Conservation (phyloP, 2,329 filamentous ascomycete genomes). For the Thielaviopsis punctulata region DNA sequence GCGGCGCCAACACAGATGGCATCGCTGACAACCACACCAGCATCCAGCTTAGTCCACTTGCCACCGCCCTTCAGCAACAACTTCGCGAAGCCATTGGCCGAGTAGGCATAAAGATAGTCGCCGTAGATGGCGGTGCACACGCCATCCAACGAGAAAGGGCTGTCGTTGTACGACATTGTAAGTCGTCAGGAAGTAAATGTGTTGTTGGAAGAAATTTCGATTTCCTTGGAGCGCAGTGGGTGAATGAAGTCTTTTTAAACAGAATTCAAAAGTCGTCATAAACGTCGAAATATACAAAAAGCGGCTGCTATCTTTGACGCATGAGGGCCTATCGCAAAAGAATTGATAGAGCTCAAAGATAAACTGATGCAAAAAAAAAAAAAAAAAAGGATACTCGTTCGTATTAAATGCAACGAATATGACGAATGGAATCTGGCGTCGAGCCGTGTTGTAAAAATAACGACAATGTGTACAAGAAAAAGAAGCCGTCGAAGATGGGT, state of each 20-base stretch:
- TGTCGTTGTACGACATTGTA: slow-evolving; percentile 5
- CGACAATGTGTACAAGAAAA: not conserved
- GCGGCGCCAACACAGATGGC: slow-evolving; percentile 60
- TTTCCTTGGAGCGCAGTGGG: not conserved
- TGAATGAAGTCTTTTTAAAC: not conserved
- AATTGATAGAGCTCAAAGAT: not conserved
- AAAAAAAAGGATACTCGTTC: not conserved
- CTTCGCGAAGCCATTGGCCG: slow-evolving; percentile 56
- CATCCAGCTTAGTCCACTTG: slow-evolving; percentile 49
- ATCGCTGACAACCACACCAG: slow-evolving; percentile 54
- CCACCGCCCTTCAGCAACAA: slow-evolving; percentile 51
- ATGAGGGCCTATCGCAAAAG: not conserved
- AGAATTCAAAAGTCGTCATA: not conserved
- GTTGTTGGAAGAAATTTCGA: not conserved
- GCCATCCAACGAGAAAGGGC: slow-evolving; percentile 46
- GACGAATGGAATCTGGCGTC: not conserved
- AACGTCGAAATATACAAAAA: not conserved
- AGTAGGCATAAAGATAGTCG: slow-evolving; percentile 73
- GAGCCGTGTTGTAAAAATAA: not conserved
- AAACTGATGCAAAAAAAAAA: not conserved
- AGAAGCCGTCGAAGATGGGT: not conserved
- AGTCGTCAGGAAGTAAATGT: not conserved
- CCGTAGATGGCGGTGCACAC: slow-evolving; percentile 70
- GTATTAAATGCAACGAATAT: not conserved
- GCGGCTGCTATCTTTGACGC: slow-evolving; percentile 3